Conservation (phyloP, 2,329 filamentous ascomycete genomes). For the Pyrenophora tritici-repentis region DNA sequence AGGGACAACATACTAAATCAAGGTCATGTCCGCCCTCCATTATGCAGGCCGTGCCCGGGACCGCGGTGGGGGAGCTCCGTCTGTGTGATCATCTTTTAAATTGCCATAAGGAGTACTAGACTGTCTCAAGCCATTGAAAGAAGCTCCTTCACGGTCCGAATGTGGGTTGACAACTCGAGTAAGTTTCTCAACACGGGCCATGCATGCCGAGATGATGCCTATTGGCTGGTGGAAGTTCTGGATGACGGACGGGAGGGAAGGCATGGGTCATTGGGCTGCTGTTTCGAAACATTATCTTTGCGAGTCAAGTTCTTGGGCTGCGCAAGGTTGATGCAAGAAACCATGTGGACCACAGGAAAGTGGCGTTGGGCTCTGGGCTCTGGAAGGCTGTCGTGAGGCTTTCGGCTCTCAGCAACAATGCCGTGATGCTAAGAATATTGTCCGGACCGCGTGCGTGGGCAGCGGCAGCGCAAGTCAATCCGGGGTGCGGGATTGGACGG, state of each 20-base stretch:
- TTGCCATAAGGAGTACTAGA: slow-evolving; percentile 10
- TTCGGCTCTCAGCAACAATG: background rate
- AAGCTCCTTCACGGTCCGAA: slow-evolving; percentile 7
- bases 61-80: slow-evolving; percentile 1
- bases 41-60: slow-evolving; percentile 3
- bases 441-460: background rate
- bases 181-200: slow-evolving; percentile 4
- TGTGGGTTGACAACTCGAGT: slow-evolving; percentile 8
- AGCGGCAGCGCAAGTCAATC: too few relatives aligned
- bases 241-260: background rate
- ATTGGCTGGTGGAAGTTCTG: background rate
- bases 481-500: too few relatives aligned
- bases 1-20: slow-evolving; percentile 1
- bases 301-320: slow-evolving; percentile 1
- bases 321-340: background rate
- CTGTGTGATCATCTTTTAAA: background rate
- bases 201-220: background rate
- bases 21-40: background rate
- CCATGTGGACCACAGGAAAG: background rate
- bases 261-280: background rate
- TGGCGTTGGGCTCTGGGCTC: too few relatives aligned
- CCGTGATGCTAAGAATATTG: slow-evolving; percentile 4
- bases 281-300: background rate
- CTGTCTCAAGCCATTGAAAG: slow-evolving; percentile 6
- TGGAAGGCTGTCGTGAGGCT: slow-evolving; percentile 2